phyloP scores from a whole-genome alignment of 805 yeast genomes.

The Zygoascus bituminiphila region DNA sequence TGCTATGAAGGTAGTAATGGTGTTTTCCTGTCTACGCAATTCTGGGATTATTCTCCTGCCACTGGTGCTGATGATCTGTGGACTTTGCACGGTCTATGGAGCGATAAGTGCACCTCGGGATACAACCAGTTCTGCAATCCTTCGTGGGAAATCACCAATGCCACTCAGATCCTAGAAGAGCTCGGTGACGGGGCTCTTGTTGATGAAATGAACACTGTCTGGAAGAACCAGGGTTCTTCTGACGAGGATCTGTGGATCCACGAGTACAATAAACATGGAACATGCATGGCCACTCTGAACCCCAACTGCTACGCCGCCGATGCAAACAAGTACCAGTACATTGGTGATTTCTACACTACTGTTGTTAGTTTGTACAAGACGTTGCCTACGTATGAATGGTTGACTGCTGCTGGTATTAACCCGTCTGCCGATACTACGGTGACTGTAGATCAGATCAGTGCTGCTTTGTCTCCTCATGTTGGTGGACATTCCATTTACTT shows the following conservation, averaged over 20 bases:
- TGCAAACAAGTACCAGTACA: constrained; percentile 32
- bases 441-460: constrained; percentile 35
- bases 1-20: constrained; percentile 89
- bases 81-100: constrained; percentile 86
- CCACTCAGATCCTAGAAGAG: constrained; percentile 36
- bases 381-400: constrained; percentile 60
- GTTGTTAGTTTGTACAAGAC: constrained; percentile 49
- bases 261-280: constrained; percentile 91
- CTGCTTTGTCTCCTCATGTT: constrained; percentile 29
- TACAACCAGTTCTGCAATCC: constrained; percentile 73
- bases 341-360: constrained; percentile 61
- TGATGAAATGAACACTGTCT: constrained; percentile 45
- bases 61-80: constrained; percentile 63
- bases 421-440: constrained; percentile 57
- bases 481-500: constrained; percentile 49
- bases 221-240: constrained; percentile 68
- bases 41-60: constrained; percentile 82
- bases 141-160: constrained; percentile 45
- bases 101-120: constrained; percentile 78
- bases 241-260: constrained; percentile 77
- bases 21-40: constrained; percentile 72
- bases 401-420: constrained; percentile 57
- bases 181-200: constrained; percentile 42
- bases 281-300: constrained; percentile 75
- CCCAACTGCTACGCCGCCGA: constrained; percentile 53